Conservation (phyloP, 148 eudicot species). For the Rhododendron vialii region DNA sequence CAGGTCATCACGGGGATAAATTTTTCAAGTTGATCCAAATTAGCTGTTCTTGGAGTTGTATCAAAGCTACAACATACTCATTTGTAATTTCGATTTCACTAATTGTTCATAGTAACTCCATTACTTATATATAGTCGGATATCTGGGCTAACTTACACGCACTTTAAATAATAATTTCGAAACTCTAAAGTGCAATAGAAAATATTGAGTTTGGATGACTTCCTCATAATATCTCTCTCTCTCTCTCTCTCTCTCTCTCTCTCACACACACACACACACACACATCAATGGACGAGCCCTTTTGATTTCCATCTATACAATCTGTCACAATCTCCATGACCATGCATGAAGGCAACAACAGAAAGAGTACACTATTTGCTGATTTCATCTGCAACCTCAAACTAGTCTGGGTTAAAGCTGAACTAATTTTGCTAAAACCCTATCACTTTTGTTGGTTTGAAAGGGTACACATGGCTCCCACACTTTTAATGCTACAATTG, state of each 20-base stretch:
- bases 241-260: too few relatives aligned
- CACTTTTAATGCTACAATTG: background rate
- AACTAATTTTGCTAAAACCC: background rate
- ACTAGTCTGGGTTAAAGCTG: background rate
- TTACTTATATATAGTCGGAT: too few relatives aligned
- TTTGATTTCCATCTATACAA: too few relatives aligned
- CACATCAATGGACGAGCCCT: too few relatives aligned
- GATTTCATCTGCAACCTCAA: background rate
- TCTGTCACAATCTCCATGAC: background rate
- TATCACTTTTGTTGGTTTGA: background rate
- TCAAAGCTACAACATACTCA: background rate
- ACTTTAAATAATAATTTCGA: too few relatives aligned
- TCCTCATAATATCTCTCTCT: too few relatives aligned
- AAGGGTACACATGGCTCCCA: background rate
- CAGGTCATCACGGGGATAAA: background rate
- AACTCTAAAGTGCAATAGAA: too few relatives aligned
- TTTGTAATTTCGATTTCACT: background rate
- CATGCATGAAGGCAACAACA: background rate
- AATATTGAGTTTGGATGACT: too few relatives aligned
- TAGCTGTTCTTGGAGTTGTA: background rate
- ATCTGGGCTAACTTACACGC: too few relatives aligned
- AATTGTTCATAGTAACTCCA: too few relatives aligned
- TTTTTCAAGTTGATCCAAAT: background rate
- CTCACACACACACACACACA: too few relatives aligned
- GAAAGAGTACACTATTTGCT: background rate